Evolutionary conservation across 768 basidiomycete genomes (phyloP).

Genomic region (Mycena galopus): DNA sequence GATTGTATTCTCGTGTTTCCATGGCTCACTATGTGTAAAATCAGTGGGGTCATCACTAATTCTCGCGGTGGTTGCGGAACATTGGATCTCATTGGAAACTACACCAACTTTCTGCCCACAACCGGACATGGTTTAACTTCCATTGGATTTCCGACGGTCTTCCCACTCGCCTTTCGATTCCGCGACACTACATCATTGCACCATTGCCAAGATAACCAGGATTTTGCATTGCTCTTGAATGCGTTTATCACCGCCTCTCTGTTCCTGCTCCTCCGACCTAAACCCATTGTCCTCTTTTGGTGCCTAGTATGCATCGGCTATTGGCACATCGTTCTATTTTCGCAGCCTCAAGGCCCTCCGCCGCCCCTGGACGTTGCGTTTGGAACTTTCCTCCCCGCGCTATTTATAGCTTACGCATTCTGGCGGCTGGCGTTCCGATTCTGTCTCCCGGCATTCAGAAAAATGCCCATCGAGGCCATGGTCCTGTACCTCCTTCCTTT

Average conservation of each 20-base stretch:
- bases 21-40: constrained; percentile 25
- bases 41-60: constrained; percentile 74
- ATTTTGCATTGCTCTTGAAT: constrained; percentile 80
- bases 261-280: constrained; percentile 81
- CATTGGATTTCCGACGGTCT: constrained; percentile 79
- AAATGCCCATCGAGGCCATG: constrained; percentile 78
- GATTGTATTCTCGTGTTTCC: constrained; percentile 18
- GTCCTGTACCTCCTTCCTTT: constrained; percentile 82
- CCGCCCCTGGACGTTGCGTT: constrained; percentile 82
- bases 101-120: constrained; percentile 74
- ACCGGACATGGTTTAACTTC: constrained; percentile 74
- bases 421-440: constrained; percentile 85
- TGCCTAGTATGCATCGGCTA: constrained; percentile 86
- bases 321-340: constrained; percentile 88
- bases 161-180: constrained; percentile 80
- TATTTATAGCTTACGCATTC: constrained; percentile 85
- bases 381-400: constrained; percentile 78
- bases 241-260: constrained; percentile 74
- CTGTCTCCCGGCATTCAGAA: constrained; percentile 76
- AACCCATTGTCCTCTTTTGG: constrained; percentile 78
- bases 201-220: constrained; percentile 81
- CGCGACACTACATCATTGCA: constrained; percentile 58
- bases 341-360: constrained; percentile 75
- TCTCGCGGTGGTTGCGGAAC: constrained; percentile 83
- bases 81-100: constrained; percentile 77